Evolutionary conservation across 2,329 filamentous ascomycete species (phyloP).

Genomic region (Aspergillus novofumigatus): DNA sequence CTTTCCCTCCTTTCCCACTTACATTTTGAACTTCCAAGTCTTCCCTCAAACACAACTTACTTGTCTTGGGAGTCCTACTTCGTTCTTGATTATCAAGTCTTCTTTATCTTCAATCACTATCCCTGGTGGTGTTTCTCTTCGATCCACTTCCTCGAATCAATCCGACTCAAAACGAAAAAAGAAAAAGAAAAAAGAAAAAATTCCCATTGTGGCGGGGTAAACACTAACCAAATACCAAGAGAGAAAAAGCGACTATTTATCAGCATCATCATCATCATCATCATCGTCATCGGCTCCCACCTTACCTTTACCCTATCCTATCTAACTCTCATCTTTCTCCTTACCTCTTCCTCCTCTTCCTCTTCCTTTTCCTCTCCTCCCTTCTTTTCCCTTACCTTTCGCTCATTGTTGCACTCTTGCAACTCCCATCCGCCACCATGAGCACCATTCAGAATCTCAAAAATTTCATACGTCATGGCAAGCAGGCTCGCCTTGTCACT

Average conservation of each 20-base stretch:
- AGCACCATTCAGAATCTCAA: slow-evolving; percentile 89
- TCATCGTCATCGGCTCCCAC: neutral
- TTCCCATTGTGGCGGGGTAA: too few relatives aligned
- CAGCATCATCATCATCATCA: neutral
- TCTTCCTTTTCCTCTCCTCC: neutral
- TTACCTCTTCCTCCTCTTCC: neutral
- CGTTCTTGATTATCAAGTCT: too few relatives aligned
- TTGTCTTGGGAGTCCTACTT: too few relatives aligned
- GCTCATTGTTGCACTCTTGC: neutral
- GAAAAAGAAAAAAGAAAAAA: too few relatives aligned
- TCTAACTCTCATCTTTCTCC: neutral
- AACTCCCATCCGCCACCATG: slow-evolving; percentile 41
- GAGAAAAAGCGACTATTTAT: too few relatives aligned
- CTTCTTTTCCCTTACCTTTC: neutral
- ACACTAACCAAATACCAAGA: too few relatives aligned
- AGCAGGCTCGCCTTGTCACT: slow-evolving; percentile 74
- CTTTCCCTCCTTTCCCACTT: too few relatives aligned
- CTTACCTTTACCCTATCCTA: slow-evolving; percentile 1
- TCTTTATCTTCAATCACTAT: too few relatives aligned
- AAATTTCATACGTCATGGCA: slow-evolving; percentile 97
- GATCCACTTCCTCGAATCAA: too few relatives aligned
- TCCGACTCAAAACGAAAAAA: neutral
- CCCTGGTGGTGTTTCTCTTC: too few relatives aligned
- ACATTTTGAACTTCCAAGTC: too few relatives aligned
- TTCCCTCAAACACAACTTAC: too few relatives aligned